Percentiles rank a stretch among this genome's conserved stretches.
phyloP scores from a whole-genome alignment of 2,329 filamentous ascomycete genomes.

The Calonectria pauciramosa region DNA sequence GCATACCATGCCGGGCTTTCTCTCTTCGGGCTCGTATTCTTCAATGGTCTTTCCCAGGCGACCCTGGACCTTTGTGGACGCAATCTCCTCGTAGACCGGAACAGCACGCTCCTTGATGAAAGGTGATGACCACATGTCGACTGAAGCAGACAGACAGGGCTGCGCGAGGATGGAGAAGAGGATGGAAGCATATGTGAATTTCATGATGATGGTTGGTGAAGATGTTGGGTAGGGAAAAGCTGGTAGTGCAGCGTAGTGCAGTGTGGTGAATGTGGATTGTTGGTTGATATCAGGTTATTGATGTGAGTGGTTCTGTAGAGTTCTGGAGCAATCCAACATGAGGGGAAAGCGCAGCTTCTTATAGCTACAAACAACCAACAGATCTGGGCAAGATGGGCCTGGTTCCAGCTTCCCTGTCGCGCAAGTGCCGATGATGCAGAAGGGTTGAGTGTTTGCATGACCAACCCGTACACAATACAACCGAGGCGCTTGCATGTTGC shows the following conservation, averaged over 20 bases:
- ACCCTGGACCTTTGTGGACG: conserved; percentile 37
- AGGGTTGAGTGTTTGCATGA: conserved; percentile 2
- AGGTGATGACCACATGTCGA: conserved; percentile 41
- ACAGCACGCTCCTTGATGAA: conserved; percentile 27
- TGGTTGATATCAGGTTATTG: not conserved
- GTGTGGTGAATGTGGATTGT: not conserved
- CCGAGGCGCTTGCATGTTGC: not conserved
- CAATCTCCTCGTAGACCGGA: conserved; percentile 33
- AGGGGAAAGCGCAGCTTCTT: not conserved
- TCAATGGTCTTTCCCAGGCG: conserved; percentile 37
- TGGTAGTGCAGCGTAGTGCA: not conserved
- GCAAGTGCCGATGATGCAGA: conserved; percentile 4
- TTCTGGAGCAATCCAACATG: not conserved
- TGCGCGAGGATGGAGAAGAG: conserved; percentile 29
- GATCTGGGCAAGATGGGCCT: not conserved
- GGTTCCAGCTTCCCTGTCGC: not conserved
- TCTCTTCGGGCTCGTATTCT: conserved; percentile 30
- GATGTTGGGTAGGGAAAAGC: not conserved
- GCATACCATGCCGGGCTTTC: conserved; percentile 37
- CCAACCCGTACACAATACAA: not conserved
- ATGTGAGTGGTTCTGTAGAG: not conserved
- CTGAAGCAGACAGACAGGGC: conserved; percentile 34
- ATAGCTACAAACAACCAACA: not conserved
- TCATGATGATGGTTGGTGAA: conserved; percentile 34
- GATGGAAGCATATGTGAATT: conserved; percentile 23